phyloP scores from a whole-genome alignment of 768 basidiomycete genomes.

The Macrolepiota dolichaula region DNA sequence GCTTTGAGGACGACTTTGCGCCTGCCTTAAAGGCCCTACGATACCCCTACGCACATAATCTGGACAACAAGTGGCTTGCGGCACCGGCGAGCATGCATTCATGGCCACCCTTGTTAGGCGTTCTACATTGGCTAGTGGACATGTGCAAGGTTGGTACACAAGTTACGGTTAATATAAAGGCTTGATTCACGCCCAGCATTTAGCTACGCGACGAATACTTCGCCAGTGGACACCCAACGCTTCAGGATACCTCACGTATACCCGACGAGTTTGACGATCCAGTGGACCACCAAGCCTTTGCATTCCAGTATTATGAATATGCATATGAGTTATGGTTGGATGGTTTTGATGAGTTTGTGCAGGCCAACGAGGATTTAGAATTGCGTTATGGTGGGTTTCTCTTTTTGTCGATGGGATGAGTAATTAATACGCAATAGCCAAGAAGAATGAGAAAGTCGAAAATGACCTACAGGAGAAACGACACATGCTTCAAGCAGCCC shows the following conservation, averaged over 20 bases:
- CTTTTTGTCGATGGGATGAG: not conserved
- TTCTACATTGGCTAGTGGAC: constrained; percentile 90
- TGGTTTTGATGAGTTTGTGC: constrained; percentile 62
- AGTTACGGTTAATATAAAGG: not conserved
- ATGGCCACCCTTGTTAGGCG: constrained; percentile 89
- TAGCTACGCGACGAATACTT: constrained; percentile 46
- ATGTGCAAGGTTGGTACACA: constrained; percentile 65
- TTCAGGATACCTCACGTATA: constrained; percentile 57
- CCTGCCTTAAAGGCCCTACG: constrained; percentile 67
- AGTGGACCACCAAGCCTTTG: constrained; percentile 71
- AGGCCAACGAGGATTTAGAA: constrained; percentile 68
- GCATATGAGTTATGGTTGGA: constrained; percentile 70
- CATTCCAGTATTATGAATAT: constrained; percentile 69
- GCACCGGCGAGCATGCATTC: constrained; percentile 87
- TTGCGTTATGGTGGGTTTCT: constrained; percentile 65
- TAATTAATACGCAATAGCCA: constrained; percentile 38
- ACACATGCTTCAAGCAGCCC: constrained; percentile 41
- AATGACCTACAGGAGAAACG: constrained; percentile 59
- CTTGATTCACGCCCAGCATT: constrained; percentile 10
- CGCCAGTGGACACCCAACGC: constrained; percentile 61
- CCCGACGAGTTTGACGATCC: constrained; percentile 77
- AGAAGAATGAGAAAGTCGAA: constrained; percentile 68
- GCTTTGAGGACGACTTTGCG: constrained; percentile 83
- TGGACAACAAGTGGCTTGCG: constrained; percentile 84
- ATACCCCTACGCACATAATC: constrained; percentile 77